Conservation (phyloP, 2,329 filamentous ascomycete species). For the Colletotrichum sp. region DNA sequence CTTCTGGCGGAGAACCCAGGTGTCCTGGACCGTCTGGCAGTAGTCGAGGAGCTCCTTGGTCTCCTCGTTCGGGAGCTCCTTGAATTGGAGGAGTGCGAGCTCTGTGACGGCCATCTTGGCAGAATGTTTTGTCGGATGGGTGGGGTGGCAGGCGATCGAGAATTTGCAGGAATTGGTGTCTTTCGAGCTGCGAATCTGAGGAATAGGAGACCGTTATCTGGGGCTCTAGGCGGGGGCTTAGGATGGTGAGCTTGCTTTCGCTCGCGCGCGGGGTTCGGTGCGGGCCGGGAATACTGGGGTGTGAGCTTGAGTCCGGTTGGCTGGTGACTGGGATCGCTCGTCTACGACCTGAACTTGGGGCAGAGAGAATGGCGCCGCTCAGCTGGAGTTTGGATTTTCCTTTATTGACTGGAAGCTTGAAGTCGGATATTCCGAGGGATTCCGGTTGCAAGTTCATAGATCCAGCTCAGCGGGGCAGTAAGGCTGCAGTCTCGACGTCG, state of each 20-base stretch:
- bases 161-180: neutral
- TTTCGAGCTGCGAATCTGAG: neutral
- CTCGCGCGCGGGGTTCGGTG: slow-evolving; percentile 12
- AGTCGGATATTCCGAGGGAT: neutral
- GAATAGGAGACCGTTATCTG: neutral
- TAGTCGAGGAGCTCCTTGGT: slow-evolving; percentile 35
- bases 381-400: neutral
- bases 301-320: neutral
- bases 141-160: neutral
- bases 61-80: slow-evolving; percentile 31
- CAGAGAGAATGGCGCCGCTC: neutral
- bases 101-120: slow-evolving; percentile 43
- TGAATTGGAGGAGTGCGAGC: slow-evolving; percentile 39
- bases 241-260: neutral
- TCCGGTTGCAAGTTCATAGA: neutral
- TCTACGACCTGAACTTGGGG: neutral
- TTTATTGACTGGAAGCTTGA: neutral
- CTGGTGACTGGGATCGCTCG: neutral
- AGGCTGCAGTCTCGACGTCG: neutral
- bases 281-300: slow-evolving; percentile 1
- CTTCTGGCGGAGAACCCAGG: slow-evolving; percentile 41
- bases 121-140: neutral
- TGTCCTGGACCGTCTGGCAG: slow-evolving; percentile 39
- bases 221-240: neutral
- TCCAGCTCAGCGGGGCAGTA: neutral